Base-by-base conservation (phyloP, 257 asterid genomes). In the Fraxinus pennsylvanica region DNA sequence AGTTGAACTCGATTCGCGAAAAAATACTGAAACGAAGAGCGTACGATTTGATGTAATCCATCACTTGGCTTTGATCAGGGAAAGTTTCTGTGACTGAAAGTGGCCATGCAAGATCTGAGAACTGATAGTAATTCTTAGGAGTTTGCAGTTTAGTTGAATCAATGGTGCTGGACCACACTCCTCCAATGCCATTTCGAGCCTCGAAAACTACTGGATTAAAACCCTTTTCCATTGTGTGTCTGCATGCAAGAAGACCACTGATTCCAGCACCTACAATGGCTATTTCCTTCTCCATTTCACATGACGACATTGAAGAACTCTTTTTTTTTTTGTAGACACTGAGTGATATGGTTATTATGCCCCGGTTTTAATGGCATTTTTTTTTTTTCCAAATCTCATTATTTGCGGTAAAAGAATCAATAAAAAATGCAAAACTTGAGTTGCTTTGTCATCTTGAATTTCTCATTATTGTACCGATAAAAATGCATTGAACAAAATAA, bases 211-310 rank as follows among this genome's bases (percentile, higher is more conserved):
- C 21, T 0, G 94, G 92, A 14, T 76, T 75, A 71, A 89, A 87
- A 1, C 93, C 92, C 79, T 83, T 85, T 14, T 84, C 83, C 5
- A 77, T 2, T 22, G 84, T 78, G 82, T 89, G 88, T 73, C 88
- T 91, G 82, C 94, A 89, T n/a, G 94, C 89, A 33, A 91, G 86
- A 14, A 91, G 79, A 68, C 96, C 96, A 17, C 96, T 89, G 36
- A 91, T 80, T 65, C 96, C 94, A 8, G 91, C 92, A 7, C 96
- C 92, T 32, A 89, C 77, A 8, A 89, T 88, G 0, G 87, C 92
- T 80, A 89, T 81, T 13, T 78, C 75, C 67, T 81, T 84, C 19
- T 65, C 45, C 39, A 12, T 75, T 19, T 71, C 71, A 25, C 27
- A 4, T 35, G 70, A 4, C 27, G 71, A n/a, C 35, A 14, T 21